A percentile compares a stretch with the other conserved stretches of the same genome.
phyloP scores from a whole-genome alignment of 768 basidiomycete species.

The Rhizopogon roseolus region DNA sequence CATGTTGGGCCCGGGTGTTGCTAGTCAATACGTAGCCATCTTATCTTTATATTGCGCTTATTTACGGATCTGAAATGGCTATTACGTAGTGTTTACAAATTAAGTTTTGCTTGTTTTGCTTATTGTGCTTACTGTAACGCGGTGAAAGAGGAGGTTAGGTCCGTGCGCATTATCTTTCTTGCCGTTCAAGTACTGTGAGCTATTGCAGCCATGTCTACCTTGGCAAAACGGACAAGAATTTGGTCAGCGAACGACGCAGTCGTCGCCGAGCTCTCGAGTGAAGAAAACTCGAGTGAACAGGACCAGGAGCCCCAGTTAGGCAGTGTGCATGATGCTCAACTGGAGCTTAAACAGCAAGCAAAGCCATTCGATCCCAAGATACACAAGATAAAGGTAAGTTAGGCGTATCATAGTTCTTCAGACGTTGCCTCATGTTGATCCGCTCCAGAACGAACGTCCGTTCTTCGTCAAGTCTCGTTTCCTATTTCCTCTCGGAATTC shows the following conservation, averaged over 20 bases:
- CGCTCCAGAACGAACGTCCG: constrained; percentile 9
- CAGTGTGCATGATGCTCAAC: constrained; percentile 10
- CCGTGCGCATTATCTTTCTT: not conserved
- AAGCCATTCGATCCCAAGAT: constrained; percentile 20
- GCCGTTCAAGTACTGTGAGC: not conserved
- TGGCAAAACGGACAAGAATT: constrained; percentile 27
- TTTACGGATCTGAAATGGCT: too few relatives aligned
- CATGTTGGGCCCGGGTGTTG: not conserved
- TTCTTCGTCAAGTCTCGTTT: constrained; percentile 38
- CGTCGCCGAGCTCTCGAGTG: constrained; percentile 6
- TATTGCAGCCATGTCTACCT: constrained; percentile 6
- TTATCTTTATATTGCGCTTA: too few relatives aligned
- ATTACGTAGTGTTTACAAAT: too few relatives aligned
- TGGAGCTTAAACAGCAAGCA: constrained; percentile 18
- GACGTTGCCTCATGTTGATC: not conserved
- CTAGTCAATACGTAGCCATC: not conserved
- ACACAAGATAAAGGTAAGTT: constrained; percentile 20
- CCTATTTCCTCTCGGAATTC: constrained; percentile 70
- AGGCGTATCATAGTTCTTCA: not conserved
- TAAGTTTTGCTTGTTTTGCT: too few relatives aligned
- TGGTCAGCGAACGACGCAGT: constrained; percentile 13
- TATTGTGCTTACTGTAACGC: not conserved
- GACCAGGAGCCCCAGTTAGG: not conserved
- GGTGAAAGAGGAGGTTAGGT: not conserved
- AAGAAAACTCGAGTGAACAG: constrained; percentile 3